A percentile compares a stretch with the other conserved stretches of the same genome.
These are phyloP conservation scores for Graphilbum ipis-grandicollis DNA, from an alignment of 2,329 filamentous ascomycete species.

Conservation along the genomic window DNA sequence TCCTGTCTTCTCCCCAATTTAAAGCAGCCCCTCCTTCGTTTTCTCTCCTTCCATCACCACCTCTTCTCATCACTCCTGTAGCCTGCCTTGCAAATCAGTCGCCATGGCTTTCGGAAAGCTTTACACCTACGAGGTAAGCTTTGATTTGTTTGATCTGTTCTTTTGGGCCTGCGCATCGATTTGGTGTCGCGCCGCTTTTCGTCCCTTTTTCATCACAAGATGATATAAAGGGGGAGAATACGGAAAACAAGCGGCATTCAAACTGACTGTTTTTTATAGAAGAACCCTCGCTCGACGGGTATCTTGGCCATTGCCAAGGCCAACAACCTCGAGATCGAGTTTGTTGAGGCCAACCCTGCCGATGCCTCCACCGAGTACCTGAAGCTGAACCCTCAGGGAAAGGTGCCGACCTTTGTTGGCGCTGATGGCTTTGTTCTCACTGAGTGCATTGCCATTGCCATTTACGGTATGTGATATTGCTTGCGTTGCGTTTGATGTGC, in stretches of 20 bases:
- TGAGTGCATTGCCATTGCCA: conserved; percentile 86
- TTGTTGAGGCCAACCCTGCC: conserved; percentile 52
- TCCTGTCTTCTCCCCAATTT: conserved; percentile 4
- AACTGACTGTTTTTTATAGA: conserved; percentile 29
- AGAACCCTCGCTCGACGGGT: conserved; percentile 75
- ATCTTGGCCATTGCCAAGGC: conserved; percentile 92
- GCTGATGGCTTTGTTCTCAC: conserved; percentile 78
- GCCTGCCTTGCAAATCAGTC: conserved; percentile 16
- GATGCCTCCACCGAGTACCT: conserved; percentile 61
- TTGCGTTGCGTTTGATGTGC: conserved; percentile 6
- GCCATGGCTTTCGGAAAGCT: conserved; percentile 97
- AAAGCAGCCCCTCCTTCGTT: conserved; percentile 1
- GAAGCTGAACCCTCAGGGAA: conserved; percentile 73
- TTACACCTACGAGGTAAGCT: conserved; percentile 29
- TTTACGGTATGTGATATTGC: conserved; percentile 65
- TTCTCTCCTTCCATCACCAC: conserved; percentile 9
- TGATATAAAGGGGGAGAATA: too few relatives aligned
- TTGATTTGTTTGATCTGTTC: too few relatives aligned
- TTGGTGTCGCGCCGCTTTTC: too few relatives aligned
- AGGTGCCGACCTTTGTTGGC: conserved; percentile 85
- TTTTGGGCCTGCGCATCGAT: too few relatives aligned
- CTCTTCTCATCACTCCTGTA: conserved; percentile 8
- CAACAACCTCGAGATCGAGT: conserved; percentile 84
- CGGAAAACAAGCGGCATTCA: too few relatives aligned
- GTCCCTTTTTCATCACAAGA: too few relatives aligned